phyloP scores from a whole-genome alignment of 257 asterid genomes.

The Primulina eburnea region DNA sequence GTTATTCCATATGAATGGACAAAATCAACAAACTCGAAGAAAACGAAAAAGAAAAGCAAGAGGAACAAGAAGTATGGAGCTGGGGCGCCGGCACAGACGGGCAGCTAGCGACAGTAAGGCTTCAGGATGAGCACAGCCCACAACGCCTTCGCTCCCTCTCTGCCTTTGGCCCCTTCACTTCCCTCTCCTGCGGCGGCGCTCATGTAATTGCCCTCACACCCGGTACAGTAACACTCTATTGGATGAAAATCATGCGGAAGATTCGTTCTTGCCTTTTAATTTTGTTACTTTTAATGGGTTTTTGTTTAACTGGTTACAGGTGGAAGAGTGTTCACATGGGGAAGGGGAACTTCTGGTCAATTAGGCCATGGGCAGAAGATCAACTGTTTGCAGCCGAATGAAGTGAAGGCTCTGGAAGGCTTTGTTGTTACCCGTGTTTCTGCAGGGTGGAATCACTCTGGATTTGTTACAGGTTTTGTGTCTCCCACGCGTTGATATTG shows the following conservation, averaged over 20 bases:
- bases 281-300: not conserved
- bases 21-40: constrained; percentile 20
- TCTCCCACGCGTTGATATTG: not conserved
- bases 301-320: constrained; percentile 38
- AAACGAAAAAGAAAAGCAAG: constrained; percentile 21
- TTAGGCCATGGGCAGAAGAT: constrained; percentile 77
- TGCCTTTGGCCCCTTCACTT: constrained; percentile 43
- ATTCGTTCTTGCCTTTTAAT: not conserved
- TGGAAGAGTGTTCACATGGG: constrained; percentile 87
- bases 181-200: constrained; percentile 93
- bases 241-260: not conserved
- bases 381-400: constrained; percentile 45
- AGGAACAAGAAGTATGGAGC: constrained; percentile 62
- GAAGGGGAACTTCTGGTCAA: constrained; percentile 89
- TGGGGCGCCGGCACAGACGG: constrained; percentile 99
- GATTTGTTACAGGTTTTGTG: constrained; percentile 70
- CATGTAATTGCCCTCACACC: constrained; percentile 71
- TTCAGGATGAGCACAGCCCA: constrained; percentile 64
- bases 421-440: constrained; percentile 52
- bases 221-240: constrained; percentile 34
- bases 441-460: constrained; percentile 99
- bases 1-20: constrained; percentile 5
- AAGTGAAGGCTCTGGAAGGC: constrained; percentile 44
- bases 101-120: constrained; percentile 64
- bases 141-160: constrained; percentile 57